Evolutionary conservation across 2,329 filamentous ascomycete species (phyloP).

Genomic region (Madurella fahalii): DNA sequence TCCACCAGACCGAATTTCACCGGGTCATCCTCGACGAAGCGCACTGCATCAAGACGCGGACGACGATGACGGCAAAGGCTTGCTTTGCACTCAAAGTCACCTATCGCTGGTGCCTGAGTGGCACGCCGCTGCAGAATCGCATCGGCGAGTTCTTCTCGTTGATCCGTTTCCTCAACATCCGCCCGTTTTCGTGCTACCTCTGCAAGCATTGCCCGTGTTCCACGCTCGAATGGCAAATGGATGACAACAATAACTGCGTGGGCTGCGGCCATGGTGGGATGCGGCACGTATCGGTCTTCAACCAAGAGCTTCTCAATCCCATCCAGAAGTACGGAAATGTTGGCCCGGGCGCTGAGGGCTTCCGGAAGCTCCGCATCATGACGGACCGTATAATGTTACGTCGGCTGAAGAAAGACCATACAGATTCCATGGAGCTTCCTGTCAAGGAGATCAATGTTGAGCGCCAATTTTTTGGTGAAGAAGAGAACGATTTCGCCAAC

Average conservation of each 20-base stretch:
- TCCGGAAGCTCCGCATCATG: conserved; percentile 79
- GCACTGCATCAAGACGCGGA: conserved; percentile 84
- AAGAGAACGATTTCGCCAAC: conserved; percentile 89
- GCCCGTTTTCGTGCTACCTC: conserved; percentile 88
- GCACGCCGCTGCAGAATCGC: conserved; percentile 92
- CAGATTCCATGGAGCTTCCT: conserved; percentile 90
- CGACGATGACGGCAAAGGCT: conserved; percentile 87
- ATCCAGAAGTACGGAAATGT: conserved; percentile 59
- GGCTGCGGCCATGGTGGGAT: conserved; percentile 56
- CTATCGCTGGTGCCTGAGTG: conserved; percentile 94
- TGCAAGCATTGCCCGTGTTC: conserved; percentile 84
- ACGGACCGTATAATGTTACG: conserved; percentile 94
- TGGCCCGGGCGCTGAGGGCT: conserved; percentile 63
- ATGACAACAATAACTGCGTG: conserved; percentile 66
- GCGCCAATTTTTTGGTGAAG: conserved; percentile 93
- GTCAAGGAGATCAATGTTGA: conserved; percentile 91
- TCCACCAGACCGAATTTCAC: conserved; percentile 85
- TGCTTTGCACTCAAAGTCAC: conserved; percentile 85
- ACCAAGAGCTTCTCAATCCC: conserved; percentile 85
- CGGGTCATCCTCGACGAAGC: conserved; percentile 85
- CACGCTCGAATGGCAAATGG: conserved; percentile 76
- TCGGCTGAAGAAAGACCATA: conserved; percentile 89
- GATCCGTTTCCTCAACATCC: conserved; percentile 82
- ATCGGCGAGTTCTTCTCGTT: conserved; percentile 97
- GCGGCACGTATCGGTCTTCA: conserved; percentile 57